Percentiles rank a stretch among this genome's conserved stretches.
Conservation (phyloP, 225 moss, liverwort and hornwort species). For the Bryoerythrophyllum caledonicum region DNA sequence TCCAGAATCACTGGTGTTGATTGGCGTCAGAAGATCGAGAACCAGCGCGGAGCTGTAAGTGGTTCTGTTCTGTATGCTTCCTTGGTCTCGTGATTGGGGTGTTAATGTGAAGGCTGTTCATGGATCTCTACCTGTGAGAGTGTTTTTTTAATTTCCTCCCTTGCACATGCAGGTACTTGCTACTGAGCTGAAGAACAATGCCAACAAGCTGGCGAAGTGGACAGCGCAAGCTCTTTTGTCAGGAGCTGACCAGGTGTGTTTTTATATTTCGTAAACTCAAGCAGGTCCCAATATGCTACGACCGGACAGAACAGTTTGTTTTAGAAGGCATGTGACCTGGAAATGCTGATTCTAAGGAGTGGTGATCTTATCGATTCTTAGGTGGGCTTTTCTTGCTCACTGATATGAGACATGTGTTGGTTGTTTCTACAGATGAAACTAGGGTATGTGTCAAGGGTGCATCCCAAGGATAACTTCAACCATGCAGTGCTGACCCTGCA, state of each 20-base stretch:
- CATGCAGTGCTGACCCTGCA: constrained; percentile 86
- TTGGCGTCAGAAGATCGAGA: constrained; percentile 99
- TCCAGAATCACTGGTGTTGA: constrained; percentile 98
- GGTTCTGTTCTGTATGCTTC: not conserved
- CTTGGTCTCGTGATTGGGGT: no score
- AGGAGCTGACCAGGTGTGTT: constrained; percentile 91
- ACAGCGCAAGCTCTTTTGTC: constrained; percentile 96
- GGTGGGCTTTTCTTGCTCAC: not conserved
- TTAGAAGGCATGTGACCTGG: not conserved
- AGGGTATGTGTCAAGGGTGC: constrained; percentile 94
- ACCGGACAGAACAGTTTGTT: not conserved
- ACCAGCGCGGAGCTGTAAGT: constrained; percentile 95
- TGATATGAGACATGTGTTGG: not conserved
- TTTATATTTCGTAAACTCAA: not conserved
- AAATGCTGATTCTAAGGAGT: not conserved
- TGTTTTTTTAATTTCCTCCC: not conserved
- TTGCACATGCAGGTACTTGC: constrained; percentile 74
- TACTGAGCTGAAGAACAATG: constrained; percentile 96
- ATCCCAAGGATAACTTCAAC: constrained; percentile 96
- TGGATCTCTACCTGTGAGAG: no score
- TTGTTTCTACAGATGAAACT: constrained; percentile 79
- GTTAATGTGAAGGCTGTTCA: no score
- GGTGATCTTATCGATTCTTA: not conserved
- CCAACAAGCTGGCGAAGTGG: constrained; percentile 99
- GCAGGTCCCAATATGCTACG: not conserved